Base-by-base conservation (phyloP, 2,329 filamentous ascomycete species). In the Xylariales sp. region DNA sequence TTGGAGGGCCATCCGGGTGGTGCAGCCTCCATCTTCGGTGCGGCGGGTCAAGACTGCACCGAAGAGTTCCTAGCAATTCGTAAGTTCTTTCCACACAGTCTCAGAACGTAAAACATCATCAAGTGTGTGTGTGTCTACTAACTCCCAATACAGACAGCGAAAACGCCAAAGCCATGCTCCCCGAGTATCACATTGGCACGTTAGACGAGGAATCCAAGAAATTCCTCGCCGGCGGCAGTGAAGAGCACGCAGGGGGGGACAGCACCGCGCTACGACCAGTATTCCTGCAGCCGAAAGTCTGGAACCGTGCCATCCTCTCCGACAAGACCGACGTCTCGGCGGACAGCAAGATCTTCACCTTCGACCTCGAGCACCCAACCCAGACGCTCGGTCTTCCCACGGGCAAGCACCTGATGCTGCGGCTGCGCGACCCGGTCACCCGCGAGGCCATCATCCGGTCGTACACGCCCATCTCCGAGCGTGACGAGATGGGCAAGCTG, bases 11-110 rank as follows among this genome's bases (percentile, higher is more conserved):
- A 96, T 57, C 90, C 90, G 0, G 90, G 90, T 36, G 90, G 90
- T 35, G 88, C 87, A 3, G 78, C 85, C 46, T 93, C 87, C 52
- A 95, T 96, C 54, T 73, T 84, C 37, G 83, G 82, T 19, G 87
- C 83, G 4, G 89, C 88, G n/a, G 88, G 82, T 0, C 70, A 86
- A 51, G 89, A 96, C 60, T 78, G 78, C 8, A 85, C 85, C 0
- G 90, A 95, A 52, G 90, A 96, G 49, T 96, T 95, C 57, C 77
- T 94, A 65, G 84, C 86, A 12, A 96, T 96, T 51, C 89, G 87
- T 91, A 70, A 72, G 85, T 72, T 13, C n/a, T n/a, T n/a, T n/a
- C n/a, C n/a, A n/a, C n/a, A n/a, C n/a, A n/a, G n/a, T n/a, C n/a
- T n/a, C n/a, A n/a, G n/a, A 12, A 24, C n/a, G 7, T 8, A 15